A percentile compares a stretch with the other conserved stretches of the same genome.
phyloP scores from a whole-genome alignment of 164 flowering plant species.

The Piper longum region DNA sequence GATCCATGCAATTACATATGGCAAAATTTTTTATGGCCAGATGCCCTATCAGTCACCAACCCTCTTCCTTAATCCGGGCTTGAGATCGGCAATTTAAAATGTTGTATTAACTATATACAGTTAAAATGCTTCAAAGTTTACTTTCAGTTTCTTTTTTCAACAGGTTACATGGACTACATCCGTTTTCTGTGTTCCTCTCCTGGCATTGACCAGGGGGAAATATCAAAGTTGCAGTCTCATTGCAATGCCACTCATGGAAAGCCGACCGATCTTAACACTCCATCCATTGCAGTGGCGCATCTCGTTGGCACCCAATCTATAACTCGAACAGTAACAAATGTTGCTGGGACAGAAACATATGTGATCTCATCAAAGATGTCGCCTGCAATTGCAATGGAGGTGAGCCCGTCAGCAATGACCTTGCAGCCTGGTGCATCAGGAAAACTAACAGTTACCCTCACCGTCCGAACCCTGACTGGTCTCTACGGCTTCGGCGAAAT shows the following conservation, averaged over 20 bases:
- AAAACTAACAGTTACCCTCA: constrained; percentile 54
- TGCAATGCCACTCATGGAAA: constrained; percentile 64
- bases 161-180: constrained; percentile 71
- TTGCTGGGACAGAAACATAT: constrained; percentile 74
- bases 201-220: constrained; percentile 63
- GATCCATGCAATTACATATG: no score
- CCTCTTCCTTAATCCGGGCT: no score
- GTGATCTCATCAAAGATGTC: constrained; percentile 59
- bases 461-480: constrained; percentile 61
- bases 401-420: constrained; percentile 77
- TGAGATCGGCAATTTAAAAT: no score
- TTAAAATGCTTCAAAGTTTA: no score
- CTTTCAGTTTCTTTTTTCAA: background rate
- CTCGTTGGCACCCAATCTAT: constrained; percentile 60
- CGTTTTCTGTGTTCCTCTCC: constrained; percentile 86
- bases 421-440: constrained; percentile 52
- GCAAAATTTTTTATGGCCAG: no score
- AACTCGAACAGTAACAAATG: constrained; percentile 72
- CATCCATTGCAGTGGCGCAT: constrained; percentile 75
- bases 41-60: no score
- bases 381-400: constrained; percentile 66
- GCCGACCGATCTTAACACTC: constrained; percentile 66
- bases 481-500: constrained; percentile 77
- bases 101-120: no score
- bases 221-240: constrained; percentile 31